phyloP scores from a whole-genome alignment of 129 eudicot species.

The Saposhnikovia divaricata region DNA sequence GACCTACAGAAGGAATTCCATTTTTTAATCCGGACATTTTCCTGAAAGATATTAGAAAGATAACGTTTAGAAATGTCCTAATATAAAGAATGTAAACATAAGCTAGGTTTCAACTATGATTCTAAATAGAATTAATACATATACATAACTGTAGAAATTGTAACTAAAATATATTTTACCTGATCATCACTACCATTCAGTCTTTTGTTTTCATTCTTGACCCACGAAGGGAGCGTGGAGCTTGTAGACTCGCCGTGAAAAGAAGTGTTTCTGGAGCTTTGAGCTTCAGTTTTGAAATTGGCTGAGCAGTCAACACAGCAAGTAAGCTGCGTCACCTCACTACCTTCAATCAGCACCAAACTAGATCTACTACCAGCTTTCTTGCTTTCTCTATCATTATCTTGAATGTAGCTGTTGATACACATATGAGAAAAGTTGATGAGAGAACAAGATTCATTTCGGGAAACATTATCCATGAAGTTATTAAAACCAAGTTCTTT shows the following conservation, averaged over 20 bases:
- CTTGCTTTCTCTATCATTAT: constrained; percentile 38
- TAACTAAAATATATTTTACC: background rate
- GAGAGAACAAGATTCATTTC: background rate
- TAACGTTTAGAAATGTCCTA: constrained; percentile 4
- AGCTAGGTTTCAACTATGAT: background rate
- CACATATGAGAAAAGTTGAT: background rate
- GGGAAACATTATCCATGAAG: background rate
- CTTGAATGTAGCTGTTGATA: constrained; percentile 22
- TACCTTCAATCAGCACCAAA: constrained; percentile 22
- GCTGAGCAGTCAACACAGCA: constrained; percentile 51
- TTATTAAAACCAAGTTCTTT: background rate
- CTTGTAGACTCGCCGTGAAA: constrained; percentile 19
- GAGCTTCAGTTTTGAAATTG: constrained; percentile 46
- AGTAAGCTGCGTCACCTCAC: constrained; percentile 29
- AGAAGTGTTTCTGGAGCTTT: constrained; percentile 24
- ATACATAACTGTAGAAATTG: background rate
- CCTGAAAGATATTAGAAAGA: constrained; percentile 28
- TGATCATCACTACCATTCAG: constrained; percentile 15
- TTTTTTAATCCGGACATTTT: constrained; percentile 40
- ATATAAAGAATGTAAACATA: background rate
- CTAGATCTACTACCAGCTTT: constrained; percentile 24
- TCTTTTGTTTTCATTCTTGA: constrained; percentile 50
- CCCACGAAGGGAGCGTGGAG: constrained; percentile 84
- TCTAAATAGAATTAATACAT: background rate
- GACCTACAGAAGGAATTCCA: constrained; percentile 75